Base-by-base conservation (phyloP, 805 yeast genomes). In the Zygosaccharomyces kombuchaensis region DNA sequence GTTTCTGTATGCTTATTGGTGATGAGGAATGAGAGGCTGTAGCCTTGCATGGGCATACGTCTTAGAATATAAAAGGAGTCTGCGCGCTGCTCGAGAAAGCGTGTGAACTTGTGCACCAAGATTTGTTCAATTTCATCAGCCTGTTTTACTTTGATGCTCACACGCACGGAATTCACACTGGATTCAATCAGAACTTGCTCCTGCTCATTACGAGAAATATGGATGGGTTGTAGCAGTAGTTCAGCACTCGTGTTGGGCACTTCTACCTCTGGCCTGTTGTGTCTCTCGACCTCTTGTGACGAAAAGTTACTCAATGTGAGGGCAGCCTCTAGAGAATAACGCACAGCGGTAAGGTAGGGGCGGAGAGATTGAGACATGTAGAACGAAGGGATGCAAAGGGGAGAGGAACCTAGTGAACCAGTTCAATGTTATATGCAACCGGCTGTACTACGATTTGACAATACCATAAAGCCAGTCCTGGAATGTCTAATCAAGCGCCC, bases 121-220 rank as follows among this genome's bases (percentile, higher is more conserved):
- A 93, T 89, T 58, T 81, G 85, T 70, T 93, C 99, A 63, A 93
- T 90, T 66, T 93, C 99, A 67, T 93, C 99, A 9, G 96, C 95
- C 69, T 93, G 99, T 68, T 93, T 93, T 67, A 93, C 91, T 65
- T 84, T 86, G 57, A 93, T 84, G 34, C 93, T 84, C 21, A 93
- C 84, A 62, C 99, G 78, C 32, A 90, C 87, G 1, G 96, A 86
- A 69, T 93, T 93, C 62, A 93, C 84, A 52, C 95, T 84, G 9
- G 97, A 89, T 66, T 93, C 99, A 56, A 93, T 93, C 53, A 93
- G 70, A 19, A 93, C 95, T 62, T 81, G 79, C 67, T 93, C 99
- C 61, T 87, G 84, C 63, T 91, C 97, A 63, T 93, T 93, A 68
- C 99, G 80, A 1, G 96, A 84, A 53, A 93, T 82, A 52, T 82